Base-by-base conservation (phyloP, 805 yeast species). In the Yamadazyma nakazawae region DNA sequence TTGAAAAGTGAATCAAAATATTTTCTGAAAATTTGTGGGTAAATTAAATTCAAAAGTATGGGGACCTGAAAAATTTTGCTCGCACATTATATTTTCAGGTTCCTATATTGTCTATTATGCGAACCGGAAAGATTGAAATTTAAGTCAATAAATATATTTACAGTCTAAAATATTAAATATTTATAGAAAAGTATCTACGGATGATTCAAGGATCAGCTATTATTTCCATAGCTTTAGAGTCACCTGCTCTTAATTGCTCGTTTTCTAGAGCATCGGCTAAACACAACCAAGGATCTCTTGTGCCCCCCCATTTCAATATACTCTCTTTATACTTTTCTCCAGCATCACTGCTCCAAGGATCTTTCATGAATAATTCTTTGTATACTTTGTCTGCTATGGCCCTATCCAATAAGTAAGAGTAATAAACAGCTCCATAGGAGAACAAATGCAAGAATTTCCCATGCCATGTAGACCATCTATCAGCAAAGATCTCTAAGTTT, bases 401-500 rank as follows among this genome's bases (percentile, higher is more conserved):
- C 34, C 97, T 70, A 66, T 94, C 99, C 46, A 94, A 77, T 43
- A 94, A 65, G 61, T 94, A 94, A 26, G 96, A 86, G 67, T 94
- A 94, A 61, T 94, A 94, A 0, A 91, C 87, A 0, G 97, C 88
- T 1, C 98, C 98, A 60, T 94, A 94, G 0, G 96, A 89, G 55
- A 85, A 87, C 35, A 94, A 68, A 60, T 94, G 99, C 1, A 97
- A 96, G 66, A 94, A 91, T 60, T 84, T 88, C 1, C 96, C 97
- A 47, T 88, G 95, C 96, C 97, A 91, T 21, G 83, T 84, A 1
- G 96, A 83, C 52, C 78, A 70, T 16, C 73, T 66, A 54, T 88
- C 92, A 2, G 85, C 80, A 57, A 87, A 82, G 2, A 89, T 79
- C 35, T 78, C 69, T 45, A 84, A 60, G 21, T 78, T 64, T 3